Percentiles rank a stretch among this genome's conserved stretches.
Evolutionary conservation across 768 basidiomycete genomes (phyloP).

Genomic region (Pulveroboletus sp.): DNA sequence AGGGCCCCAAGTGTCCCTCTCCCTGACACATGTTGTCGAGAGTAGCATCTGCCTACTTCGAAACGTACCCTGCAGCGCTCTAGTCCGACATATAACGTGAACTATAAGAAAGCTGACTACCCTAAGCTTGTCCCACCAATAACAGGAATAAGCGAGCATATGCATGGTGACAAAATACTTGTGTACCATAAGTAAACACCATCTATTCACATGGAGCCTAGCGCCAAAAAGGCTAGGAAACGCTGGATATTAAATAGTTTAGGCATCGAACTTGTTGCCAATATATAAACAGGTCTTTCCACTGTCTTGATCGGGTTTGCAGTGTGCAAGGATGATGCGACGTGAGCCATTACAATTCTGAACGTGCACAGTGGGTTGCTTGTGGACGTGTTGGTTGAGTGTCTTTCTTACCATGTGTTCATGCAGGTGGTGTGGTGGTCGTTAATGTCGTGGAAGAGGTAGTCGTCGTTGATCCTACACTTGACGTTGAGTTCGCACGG

Average conservation of each 20-base stretch:
- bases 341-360: slow-evolving; percentile 8
- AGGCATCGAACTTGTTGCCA: slow-evolving; percentile 11
- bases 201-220: slow-evolving; percentile 10
- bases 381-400: background rate
- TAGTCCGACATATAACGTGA: slow-evolving; percentile 20
- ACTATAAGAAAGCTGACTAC: slow-evolving; percentile 21
- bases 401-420: slow-evolving; percentile 6
- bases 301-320: slow-evolving; percentile 9
- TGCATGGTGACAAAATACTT: slow-evolving; percentile 4
- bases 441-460: slow-evolving; percentile 18
- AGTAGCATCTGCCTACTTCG: slow-evolving; percentile 2
- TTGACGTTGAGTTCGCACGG: slow-evolving; percentile 21
- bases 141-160: background rate
- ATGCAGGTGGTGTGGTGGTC: slow-evolving; percentile 19
- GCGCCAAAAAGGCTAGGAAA: slow-evolving; percentile 10
- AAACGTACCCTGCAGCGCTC: background rate
- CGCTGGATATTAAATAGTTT: slow-evolving; percentile 23
- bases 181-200: slow-evolving; percentile 17
- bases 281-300: slow-evolving; percentile 24
- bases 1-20: background rate
- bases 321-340: slow-evolving; percentile 7
- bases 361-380: slow-evolving; percentile 8
- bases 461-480: slow-evolving; percentile 12
- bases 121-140: slow-evolving; percentile 10
- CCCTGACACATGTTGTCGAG: background rate